Conservation (phyloP, 495 filamentous ascomycete species). For the Oidiodendron maius region DNA sequence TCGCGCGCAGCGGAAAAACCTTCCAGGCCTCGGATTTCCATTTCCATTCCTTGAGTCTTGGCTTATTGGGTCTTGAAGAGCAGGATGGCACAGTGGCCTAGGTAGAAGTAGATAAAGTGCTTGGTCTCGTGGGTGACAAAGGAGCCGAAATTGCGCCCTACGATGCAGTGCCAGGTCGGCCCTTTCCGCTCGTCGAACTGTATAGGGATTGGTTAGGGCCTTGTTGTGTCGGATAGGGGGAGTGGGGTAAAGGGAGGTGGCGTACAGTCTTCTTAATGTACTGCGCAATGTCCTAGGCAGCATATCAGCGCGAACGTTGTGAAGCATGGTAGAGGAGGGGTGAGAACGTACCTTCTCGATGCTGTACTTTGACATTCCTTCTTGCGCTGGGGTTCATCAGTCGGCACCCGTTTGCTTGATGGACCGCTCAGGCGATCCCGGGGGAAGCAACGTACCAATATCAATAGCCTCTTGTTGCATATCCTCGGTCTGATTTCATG, state of each 20-base stretch:
- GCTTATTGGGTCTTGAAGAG: conserved; percentile 96
- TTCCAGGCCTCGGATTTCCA: no score
- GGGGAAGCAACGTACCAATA: conserved; percentile 63
- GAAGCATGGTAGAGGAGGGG: background rate
- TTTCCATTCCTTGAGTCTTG: no score
- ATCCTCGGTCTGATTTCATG: conserved; percentile 69
- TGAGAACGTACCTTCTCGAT: conserved; percentile 74
- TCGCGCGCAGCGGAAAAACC: no score
- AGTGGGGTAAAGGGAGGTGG: background rate
- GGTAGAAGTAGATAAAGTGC: conserved; percentile 99
- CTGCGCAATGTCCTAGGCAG: conserved; percentile 80
- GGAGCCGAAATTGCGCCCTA: conserved; percentile 96
- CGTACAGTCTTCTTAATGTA: conserved; percentile 91
- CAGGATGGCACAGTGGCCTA: conserved; percentile 95
- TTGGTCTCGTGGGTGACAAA: conserved; percentile 99
- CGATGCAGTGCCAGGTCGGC: conserved; percentile 97
- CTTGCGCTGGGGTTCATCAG: conserved; percentile 56
- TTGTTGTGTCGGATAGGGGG: background rate
- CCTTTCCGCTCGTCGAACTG: conserved; percentile 90
- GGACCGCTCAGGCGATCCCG: background rate
- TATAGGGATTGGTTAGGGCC: conserved; percentile 13
- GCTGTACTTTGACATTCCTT: conserved; percentile 87
- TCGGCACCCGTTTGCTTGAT: background rate
- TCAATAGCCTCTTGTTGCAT: conserved; percentile 94
- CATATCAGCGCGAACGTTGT: conserved; percentile 3